phyloP scores from a whole-genome alignment of 176 grass and related monocot species.

The Phoenix roebelenii region DNA sequence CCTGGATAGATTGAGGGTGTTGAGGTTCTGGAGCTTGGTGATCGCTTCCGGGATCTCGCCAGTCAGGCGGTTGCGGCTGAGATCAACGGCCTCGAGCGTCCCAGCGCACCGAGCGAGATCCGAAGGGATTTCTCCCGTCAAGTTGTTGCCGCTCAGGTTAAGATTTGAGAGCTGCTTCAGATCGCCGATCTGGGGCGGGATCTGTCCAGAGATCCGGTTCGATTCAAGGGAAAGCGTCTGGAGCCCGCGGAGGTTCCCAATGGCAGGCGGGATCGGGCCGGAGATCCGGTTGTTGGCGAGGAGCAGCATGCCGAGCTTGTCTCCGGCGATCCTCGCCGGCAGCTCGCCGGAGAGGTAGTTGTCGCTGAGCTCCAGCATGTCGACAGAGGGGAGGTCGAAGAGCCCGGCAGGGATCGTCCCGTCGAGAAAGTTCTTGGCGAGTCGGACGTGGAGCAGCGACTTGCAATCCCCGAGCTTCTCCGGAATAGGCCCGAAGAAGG shows the following conservation, averaged over 20 bases:
- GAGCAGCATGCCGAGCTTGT: background rate
- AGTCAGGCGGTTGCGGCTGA: constrained; percentile 59
- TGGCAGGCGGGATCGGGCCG: constrained; percentile 41
- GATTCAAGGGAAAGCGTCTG: constrained; percentile 55
- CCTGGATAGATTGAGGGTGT: constrained; percentile 70
- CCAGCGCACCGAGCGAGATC: constrained; percentile 34
- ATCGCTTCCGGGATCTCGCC: constrained; percentile 54
- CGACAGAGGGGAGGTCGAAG: constrained; percentile 43
- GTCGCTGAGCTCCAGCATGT: constrained; percentile 72
- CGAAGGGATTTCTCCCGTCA: constrained; percentile 49
- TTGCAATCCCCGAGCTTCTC: constrained; percentile 52
- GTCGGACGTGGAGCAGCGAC: constrained; percentile 45
- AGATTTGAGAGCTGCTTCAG: constrained; percentile 46
- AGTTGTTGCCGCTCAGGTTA: constrained; percentile 53
- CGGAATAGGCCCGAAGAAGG: constrained; percentile 64
- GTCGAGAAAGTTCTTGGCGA: constrained; percentile 53
- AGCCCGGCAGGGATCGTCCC: constrained; percentile 49
- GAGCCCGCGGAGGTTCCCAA: constrained; percentile 54
- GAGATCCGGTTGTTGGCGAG: constrained; percentile 15
- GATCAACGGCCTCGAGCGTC: constrained; percentile 43
- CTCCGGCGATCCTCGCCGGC: constrained; percentile 25
- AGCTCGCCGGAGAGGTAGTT: constrained; percentile 70
- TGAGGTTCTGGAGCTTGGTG: constrained; percentile 43
- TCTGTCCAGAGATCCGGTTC: constrained; percentile 40
- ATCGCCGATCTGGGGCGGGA: constrained; percentile 51